Conservation (phyloP, 2,329 filamentous ascomycete genomes). For the Lachnellula subtilissima region DNA sequence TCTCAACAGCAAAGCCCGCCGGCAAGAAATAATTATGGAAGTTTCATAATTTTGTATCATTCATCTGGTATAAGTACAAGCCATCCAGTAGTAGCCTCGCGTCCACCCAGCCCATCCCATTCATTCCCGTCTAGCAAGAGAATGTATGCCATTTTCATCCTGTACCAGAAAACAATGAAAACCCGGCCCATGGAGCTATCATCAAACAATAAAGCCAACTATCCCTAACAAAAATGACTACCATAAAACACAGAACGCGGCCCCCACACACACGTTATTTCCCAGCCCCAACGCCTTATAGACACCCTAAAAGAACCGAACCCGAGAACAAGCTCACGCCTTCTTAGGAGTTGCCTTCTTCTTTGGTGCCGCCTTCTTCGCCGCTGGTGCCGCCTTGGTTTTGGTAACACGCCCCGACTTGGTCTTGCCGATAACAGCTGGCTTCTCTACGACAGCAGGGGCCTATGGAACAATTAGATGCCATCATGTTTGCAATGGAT, state of each 20-base stretch:
- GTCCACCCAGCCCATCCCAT: neutral
- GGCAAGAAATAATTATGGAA: neutral
- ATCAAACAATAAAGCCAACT: slow-evolving; percentile 15
- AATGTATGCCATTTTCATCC: neutral
- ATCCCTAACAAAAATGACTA: slow-evolving; percentile 8
- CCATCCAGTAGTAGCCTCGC: slow-evolving; percentile 1
- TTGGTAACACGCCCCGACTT: slow-evolving; percentile 70
- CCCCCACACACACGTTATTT: slow-evolving; percentile 14
- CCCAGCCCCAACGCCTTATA: slow-evolving; percentile 21
- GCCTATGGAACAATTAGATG: slow-evolving; percentile 40
- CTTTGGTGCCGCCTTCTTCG: slow-evolving; percentile 39
- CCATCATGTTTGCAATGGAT: neutral
- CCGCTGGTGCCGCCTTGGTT: slow-evolving; percentile 51
- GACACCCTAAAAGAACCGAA: slow-evolving; percentile 17
- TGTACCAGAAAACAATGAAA: slow-evolving; percentile 2
- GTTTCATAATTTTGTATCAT: slow-evolving; percentile 5
- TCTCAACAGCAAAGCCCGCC: neutral
- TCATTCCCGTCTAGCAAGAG: slow-evolving; percentile 1
- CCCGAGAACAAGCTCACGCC: slow-evolving; percentile 7
- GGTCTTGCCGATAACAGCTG: slow-evolving; percentile 61
- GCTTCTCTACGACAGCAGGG: slow-evolving; percentile 59
- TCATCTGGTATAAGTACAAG: slow-evolving; percentile 12
- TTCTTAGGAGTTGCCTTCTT: slow-evolving; percentile 27
- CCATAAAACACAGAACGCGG: slow-evolving; percentile 14
- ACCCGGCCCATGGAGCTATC: slow-evolving; percentile 1